These are phyloP conservation scores for Phylloboletellus chloephorus DNA, from an alignment of 1,284 basidiomycete species.

Conservation along the genomic window DNA sequence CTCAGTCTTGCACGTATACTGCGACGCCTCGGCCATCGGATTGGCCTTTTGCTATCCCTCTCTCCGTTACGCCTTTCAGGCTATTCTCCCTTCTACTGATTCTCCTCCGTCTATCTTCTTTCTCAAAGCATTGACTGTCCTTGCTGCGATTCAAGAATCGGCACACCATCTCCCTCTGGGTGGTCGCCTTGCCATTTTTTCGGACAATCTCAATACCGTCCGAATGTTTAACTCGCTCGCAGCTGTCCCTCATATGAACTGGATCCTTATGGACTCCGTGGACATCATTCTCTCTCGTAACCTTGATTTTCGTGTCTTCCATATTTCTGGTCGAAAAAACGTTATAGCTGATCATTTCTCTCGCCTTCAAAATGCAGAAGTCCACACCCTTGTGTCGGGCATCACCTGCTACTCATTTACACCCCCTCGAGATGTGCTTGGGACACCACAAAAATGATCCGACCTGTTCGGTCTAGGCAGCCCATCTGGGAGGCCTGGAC, in stretches of 20 bases:
- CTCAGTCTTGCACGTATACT: slow-evolving; percentile 26
- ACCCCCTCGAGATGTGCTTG: slow-evolving; percentile 26
- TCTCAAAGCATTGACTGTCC: slow-evolving; percentile 29
- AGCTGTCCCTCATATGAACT: slow-evolving; percentile 18
- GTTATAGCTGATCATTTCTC: slow-evolving; percentile 26
- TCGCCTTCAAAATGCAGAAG: slow-evolving; percentile 5
- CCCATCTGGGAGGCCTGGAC: too few relatives aligned
- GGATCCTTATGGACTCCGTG: slow-evolving; percentile 14
- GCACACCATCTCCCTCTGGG: slow-evolving; percentile 23
- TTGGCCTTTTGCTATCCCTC: slow-evolving; percentile 32
- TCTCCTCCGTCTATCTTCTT: slow-evolving; percentile 26
- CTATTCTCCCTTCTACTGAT: not conserved
- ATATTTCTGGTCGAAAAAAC: slow-evolving; percentile 23
- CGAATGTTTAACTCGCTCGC: slow-evolving; percentile 24
- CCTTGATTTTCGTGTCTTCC: slow-evolving; percentile 20
- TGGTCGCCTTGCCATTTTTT: too few relatives aligned
- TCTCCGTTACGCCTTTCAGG: slow-evolving; percentile 17
- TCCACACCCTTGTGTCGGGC: not conserved
- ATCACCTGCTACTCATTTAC: slow-evolving; percentile 12
- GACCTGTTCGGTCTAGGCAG: too few relatives aligned
- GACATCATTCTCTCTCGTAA: slow-evolving; percentile 14
- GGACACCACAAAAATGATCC: slow-evolving; percentile 20
- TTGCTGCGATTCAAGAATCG: slow-evolving; percentile 14
- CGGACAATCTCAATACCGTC: too few relatives aligned
- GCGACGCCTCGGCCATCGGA: slow-evolving; percentile 29